Conservation (phyloP, 2,329 filamentous ascomycete species). For the Acrocalymma vagum region DNA sequence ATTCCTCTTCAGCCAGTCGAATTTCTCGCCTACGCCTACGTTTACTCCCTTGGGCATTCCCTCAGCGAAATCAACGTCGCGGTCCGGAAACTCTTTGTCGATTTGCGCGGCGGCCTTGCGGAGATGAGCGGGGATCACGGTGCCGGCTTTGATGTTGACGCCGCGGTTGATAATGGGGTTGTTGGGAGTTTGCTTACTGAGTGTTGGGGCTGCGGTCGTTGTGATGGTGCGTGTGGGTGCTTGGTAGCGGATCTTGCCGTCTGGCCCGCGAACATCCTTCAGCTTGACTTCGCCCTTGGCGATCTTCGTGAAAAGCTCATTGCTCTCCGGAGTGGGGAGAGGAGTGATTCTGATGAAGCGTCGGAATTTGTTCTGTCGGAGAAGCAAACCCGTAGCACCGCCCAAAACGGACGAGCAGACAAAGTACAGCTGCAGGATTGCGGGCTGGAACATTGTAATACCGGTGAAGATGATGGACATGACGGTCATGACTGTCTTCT, state of each 20-base stretch:
- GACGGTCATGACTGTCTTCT: conserved; percentile 53
- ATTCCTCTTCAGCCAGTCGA: conserved; percentile 37
- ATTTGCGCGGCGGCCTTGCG: conserved; percentile 18
- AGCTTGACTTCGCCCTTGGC: conserved; percentile 34
- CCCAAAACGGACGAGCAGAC: conserved; percentile 53
- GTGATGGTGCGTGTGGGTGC: conserved; percentile 20
- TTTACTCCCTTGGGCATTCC: conserved; percentile 25
- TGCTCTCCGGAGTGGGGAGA: conserved; percentile 31
- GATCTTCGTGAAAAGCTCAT: conserved; percentile 37
- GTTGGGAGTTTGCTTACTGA: too few species aligned
- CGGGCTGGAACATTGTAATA: conserved; percentile 62
- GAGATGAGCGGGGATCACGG: conserved; percentile 34
- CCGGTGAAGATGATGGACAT: conserved; percentile 65
- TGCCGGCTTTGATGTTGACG: conserved; percentile 35
- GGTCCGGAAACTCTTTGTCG: conserved; percentile 22
- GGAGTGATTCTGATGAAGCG: conserved; percentile 44
- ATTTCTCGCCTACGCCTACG: conserved; percentile 19
- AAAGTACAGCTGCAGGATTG: conserved; percentile 71
- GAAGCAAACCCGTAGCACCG: conserved; percentile 46
- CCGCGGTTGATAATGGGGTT: conserved; percentile 12
- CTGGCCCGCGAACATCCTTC: conserved; percentile 26
- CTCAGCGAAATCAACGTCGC: conserved; percentile 30
- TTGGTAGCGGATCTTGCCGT: conserved; percentile 40
- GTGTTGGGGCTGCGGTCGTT: conserved; percentile 8
- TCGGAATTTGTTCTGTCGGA: conserved; percentile 49